These are phyloP conservation scores for Alternaria infectoria DNA, from an alignment of 2,329 filamentous ascomycete species.

Conservation along the genomic window DNA sequence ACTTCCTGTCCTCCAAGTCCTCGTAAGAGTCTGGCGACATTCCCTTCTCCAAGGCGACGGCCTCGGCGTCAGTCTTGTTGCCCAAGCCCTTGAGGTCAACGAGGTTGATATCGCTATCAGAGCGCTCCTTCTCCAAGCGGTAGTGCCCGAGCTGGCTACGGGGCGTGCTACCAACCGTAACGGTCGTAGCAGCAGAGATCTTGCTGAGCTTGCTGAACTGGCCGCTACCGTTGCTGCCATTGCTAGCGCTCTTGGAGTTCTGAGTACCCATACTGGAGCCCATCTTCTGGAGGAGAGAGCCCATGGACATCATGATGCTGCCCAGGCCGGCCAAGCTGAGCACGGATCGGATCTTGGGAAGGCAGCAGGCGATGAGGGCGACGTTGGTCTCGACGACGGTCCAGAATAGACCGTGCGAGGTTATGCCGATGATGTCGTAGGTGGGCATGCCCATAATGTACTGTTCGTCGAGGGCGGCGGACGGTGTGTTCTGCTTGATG, in stretches of 20 bases:
- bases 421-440: slow-evolving; percentile 11
- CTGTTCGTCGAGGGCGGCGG: slow-evolving; percentile 1
- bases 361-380: slow-evolving; percentile 8
- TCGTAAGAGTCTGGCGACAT: background rate
- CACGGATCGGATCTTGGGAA: slow-evolving; percentile 2
- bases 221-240: background rate
- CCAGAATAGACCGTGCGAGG: slow-evolving; percentile 12
- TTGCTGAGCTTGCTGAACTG: slow-evolving; percentile 6
- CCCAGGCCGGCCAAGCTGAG: slow-evolving; percentile 2
- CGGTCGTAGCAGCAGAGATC: background rate
- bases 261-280: slow-evolving; percentile 7
- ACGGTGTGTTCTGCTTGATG: slow-evolving; percentile 11
- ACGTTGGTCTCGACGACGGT: slow-evolving; percentile 8
- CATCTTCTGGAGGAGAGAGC: slow-evolving; percentile 5
- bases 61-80: background rate
- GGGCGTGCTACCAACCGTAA: background rate
- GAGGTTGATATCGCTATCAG: slow-evolving; percentile 6
- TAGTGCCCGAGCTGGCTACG: background rate
- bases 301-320: slow-evolving; percentile 1
- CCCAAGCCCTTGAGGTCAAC: slow-evolving; percentile 6
- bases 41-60: background rate
- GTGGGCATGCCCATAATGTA: slow-evolving; percentile 13
- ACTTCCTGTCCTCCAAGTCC: background rate
- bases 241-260: background rate
- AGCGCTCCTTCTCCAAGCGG: background rate